These are phyloP conservation scores for Blastobotrys muscicola DNA, from an alignment of 805 yeast species.

Conservation along the genomic window DNA sequence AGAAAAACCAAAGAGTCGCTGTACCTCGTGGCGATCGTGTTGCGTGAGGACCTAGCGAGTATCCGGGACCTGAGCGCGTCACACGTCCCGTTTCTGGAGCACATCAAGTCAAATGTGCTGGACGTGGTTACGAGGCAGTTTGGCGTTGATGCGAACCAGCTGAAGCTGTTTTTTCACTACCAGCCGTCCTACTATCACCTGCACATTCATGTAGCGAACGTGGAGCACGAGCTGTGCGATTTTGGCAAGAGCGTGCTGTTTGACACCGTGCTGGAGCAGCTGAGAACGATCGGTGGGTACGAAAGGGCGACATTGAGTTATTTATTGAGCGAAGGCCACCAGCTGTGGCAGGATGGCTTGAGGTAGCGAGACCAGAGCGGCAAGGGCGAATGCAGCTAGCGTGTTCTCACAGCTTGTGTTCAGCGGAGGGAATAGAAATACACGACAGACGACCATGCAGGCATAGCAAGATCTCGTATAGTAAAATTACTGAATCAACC, in stretches of 20 bases:
- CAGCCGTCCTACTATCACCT: conserved; percentile 96
- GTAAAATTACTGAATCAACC: too few relatives aligned
- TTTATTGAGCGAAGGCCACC: conserved; percentile 67
- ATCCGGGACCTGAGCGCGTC: conserved; percentile 59
- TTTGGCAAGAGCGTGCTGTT: conserved; percentile 77
- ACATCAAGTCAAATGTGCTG: conserved; percentile 38
- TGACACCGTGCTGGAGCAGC: conserved; percentile 71
- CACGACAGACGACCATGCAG: too few relatives aligned
- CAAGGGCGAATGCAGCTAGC: too few relatives aligned
- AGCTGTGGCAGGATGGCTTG: conserved; percentile 43
- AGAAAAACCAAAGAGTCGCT: conserved; percentile 56
- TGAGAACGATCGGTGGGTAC: conserved; percentile 52
- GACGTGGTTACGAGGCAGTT: conserved; percentile 40
- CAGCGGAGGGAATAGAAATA: too few relatives aligned
- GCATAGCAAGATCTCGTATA: too few relatives aligned
- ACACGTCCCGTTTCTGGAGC: conserved; percentile 52
- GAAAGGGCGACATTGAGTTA: conserved; percentile 50
- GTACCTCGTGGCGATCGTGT: conserved; percentile 70
- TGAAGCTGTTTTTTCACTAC: conserved; percentile 75
- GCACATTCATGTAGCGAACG: conserved; percentile 82
- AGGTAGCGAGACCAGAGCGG: neutral
- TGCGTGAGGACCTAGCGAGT: conserved; percentile 57
- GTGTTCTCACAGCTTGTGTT: too few relatives aligned
- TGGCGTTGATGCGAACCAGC: conserved; percentile 41
- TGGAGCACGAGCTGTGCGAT: conserved; percentile 56